Percentiles rank a stretch among this genome's conserved stretches.
Conservation (phyloP, 208 protist species). For the Leptomonas pyrrhocoris region DNA sequence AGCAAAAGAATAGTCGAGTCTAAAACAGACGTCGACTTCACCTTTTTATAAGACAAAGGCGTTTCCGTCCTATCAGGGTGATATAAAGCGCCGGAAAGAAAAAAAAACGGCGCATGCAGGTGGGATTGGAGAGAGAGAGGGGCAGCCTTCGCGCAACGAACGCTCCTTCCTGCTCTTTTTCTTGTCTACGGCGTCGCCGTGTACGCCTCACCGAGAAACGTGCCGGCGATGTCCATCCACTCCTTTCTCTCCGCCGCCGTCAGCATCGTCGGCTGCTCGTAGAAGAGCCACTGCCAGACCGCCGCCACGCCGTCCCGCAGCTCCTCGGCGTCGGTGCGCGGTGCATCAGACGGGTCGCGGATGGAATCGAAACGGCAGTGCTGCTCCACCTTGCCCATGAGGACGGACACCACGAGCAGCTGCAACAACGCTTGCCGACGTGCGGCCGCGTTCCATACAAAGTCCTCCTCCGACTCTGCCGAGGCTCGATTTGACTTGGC, state of each 20-base stretch:
- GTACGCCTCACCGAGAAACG: conserved; percentile 70
- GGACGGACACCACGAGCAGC: conserved; percentile 71
- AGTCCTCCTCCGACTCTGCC: conserved; percentile 2
- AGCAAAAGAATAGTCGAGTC: too few relatives aligned
- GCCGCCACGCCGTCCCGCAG: conserved; percentile 52
- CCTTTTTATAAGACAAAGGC: too few relatives aligned
- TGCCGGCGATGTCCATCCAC: conserved; percentile 50
- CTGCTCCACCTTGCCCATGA: conserved; percentile 49
- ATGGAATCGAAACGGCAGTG: conserved; percentile 39
- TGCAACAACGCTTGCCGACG: conserved; percentile 58
- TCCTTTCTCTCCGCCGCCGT: conserved; percentile 48
- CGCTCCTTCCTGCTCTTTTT: too few relatives aligned
- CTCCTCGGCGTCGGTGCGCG: conserved; percentile 51
- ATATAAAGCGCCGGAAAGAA: too few relatives aligned
- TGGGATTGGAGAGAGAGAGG: too few relatives aligned
- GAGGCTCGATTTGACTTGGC: neutral
- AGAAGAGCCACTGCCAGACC: conserved; percentile 59
- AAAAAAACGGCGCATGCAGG: too few relatives aligned
- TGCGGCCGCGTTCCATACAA: neutral
- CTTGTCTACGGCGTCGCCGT: conserved; percentile 23
- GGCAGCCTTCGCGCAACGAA: too few relatives aligned
- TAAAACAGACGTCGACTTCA: too few relatives aligned
- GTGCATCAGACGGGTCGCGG: conserved; percentile 33
- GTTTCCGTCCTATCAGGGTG: too few relatives aligned
- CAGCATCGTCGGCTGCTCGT: conserved; percentile 42